Percentiles rank a stretch among this genome's conserved stretches.
Conservation (phyloP, 306 rosid genomes). For the Cicer chorassanicum region DNA sequence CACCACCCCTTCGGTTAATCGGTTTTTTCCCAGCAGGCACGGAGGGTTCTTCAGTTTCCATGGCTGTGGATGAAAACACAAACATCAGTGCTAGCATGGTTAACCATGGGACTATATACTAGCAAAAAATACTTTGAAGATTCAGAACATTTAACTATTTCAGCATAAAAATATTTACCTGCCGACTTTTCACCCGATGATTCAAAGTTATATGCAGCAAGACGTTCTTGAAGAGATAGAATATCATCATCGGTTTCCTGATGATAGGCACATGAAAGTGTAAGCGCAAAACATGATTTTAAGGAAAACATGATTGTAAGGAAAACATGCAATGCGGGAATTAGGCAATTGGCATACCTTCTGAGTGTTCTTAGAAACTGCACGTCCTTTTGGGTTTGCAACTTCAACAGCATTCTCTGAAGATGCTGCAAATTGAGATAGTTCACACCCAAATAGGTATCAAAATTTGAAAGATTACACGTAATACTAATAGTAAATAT, state of each 20-base stretch:
- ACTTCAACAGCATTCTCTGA: conserved; percentile 56
- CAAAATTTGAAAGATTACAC: not conserved
- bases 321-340: not conserved
- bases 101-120: not conserved
- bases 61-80: conserved; percentile 42
- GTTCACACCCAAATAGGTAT: not conserved
- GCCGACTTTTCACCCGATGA: conserved; percentile 68
- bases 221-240: conserved; percentile 83
- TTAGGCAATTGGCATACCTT: conserved; percentile 51
- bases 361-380: conserved; percentile 58
- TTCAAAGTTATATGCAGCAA: conserved; percentile 85
- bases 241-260: conserved; percentile 69
- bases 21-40: conserved; percentile 60
- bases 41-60: conserved; percentile 63
- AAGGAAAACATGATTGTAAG: not conserved
- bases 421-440: conserved; percentile 26
- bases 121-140: not conserved
- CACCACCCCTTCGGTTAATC: conserved; percentile 54
- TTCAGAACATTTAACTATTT: conserved; percentile 11
- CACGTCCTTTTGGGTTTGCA: conserved; percentile 52
- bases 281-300: conserved; percentile 9
- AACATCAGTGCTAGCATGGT: not conserved
- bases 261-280: conserved; percentile 10
- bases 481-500: not conserved
- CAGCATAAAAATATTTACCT: conserved; percentile 48